Conservation (phyloP, 805 yeast species). For the Maudiozyma bulderi region DNA sequence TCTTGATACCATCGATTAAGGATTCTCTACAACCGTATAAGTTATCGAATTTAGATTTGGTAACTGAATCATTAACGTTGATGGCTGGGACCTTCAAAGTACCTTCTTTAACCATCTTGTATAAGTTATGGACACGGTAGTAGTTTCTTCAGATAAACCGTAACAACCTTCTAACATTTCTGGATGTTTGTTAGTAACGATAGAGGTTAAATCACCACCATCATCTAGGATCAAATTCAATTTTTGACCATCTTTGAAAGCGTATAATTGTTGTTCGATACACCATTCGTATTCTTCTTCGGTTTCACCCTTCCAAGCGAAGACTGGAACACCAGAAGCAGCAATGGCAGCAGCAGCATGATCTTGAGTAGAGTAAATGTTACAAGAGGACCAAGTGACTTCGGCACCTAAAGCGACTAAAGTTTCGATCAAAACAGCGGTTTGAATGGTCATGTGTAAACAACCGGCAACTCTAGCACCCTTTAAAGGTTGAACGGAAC, state of each 20-base stretch:
- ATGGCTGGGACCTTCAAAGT: constrained; percentile 95
- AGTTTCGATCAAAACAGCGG: constrained; percentile 97
- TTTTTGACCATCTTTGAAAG: constrained; percentile 92
- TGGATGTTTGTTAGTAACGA: constrained; percentile 96
- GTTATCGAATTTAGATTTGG: constrained; percentile 99
- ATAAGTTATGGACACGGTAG: constrained; percentile 98
- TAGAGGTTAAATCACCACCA: constrained; percentile 97
- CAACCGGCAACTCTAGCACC: constrained; percentile 99
- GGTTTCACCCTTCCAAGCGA: constrained; percentile 99
- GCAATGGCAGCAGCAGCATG: constrained; percentile 99
- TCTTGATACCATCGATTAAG: constrained; percentile 95
- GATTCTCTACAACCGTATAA: constrained; percentile 99
- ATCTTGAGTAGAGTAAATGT: constrained; percentile 98
- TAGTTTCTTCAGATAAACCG: constrained; percentile 98
- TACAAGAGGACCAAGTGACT: constrained; percentile 98
- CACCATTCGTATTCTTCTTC: constrained; percentile 99
- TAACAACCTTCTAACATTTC: constrained; percentile 90
- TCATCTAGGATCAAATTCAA: constrained; percentile 96
- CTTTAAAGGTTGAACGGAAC: constrained; percentile 84
- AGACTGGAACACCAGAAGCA: constrained; percentile 97
- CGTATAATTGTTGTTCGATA: constrained; percentile 96
- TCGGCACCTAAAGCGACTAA: constrained; percentile 96
- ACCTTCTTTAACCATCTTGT: constrained; percentile 87
- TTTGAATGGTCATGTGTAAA: constrained; percentile 98
- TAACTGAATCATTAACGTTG: constrained; percentile 97